Conservation (phyloP, 1,284 basidiomycete species). For the Austroboletus novae-zelandiae region DNA sequence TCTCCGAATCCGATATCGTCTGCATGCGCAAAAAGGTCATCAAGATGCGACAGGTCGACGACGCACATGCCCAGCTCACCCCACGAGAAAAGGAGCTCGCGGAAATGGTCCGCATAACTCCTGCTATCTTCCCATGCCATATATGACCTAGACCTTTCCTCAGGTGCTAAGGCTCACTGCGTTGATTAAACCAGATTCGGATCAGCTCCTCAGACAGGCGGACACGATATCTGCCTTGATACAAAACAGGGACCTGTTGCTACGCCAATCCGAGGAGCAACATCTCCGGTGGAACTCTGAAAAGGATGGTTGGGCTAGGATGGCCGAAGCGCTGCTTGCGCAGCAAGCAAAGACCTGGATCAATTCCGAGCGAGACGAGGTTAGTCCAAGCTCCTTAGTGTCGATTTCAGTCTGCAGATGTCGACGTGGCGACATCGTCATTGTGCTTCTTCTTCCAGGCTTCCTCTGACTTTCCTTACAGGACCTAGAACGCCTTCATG, state of each 20-base stretch:
- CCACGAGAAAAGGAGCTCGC: constrained; percentile 51
- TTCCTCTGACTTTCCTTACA: constrained; percentile 27
- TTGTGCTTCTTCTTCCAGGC: neutral
- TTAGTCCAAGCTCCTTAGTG: constrained; percentile 24
- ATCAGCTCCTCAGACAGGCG: constrained; percentile 60
- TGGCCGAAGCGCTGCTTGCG: constrained; percentile 58
- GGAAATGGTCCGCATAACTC: constrained; percentile 49
- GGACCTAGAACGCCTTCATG: constrained; percentile 51
- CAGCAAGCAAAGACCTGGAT: constrained; percentile 41
- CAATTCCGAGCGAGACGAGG: constrained; percentile 42
- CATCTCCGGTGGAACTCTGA: constrained; percentile 58
- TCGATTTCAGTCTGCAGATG: neutral
- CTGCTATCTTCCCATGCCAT: constrained; percentile 7
- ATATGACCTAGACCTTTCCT: constrained; percentile 7
- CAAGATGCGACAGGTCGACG: constrained; percentile 13
- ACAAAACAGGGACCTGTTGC: constrained; percentile 56
- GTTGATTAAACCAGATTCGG: constrained; percentile 35
- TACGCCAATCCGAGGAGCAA: constrained; percentile 51
- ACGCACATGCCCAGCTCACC: constrained; percentile 13
- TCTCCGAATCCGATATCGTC: constrained; percentile 23
- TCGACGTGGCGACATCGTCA: neutral
- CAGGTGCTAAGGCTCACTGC: constrained; percentile 54
- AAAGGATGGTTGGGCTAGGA: constrained; percentile 56
- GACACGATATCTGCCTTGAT: constrained; percentile 54
- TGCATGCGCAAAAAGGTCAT: constrained; percentile 22